Conservation (phyloP, 2,329 filamentous ascomycete genomes). For the Alternaria sp. region DNA sequence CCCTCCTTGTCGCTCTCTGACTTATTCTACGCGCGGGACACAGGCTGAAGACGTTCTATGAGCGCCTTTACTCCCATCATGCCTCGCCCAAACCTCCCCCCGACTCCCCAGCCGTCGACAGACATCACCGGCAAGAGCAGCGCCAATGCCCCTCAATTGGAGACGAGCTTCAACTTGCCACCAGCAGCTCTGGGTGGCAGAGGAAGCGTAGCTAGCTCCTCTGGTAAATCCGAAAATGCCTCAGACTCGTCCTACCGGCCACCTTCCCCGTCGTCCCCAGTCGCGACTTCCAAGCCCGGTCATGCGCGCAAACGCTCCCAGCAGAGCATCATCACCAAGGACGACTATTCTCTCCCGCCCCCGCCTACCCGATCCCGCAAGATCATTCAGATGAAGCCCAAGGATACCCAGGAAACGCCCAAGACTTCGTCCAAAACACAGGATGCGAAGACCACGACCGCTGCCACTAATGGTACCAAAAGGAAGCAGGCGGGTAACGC, state of each 20-base stretch:
- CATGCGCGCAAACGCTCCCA: slow-evolving; percentile 41
- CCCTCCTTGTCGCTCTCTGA: slow-evolving; percentile 13
- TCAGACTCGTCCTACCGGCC: slow-evolving; percentile 62
- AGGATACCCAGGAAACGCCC: slow-evolving; percentile 33
- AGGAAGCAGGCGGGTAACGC: slow-evolving; percentile 73
- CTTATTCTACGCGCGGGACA: slow-evolving; percentile 12
- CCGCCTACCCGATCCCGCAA: slow-evolving; percentile 91
- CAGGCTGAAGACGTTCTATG: slow-evolving; percentile 18
- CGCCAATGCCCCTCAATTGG: slow-evolving; percentile 64
- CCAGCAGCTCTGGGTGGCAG: slow-evolving; percentile 70
- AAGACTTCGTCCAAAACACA: slow-evolving; percentile 28
- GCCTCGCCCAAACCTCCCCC: slow-evolving; percentile 71
- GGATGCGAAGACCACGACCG: slow-evolving; percentile 28
- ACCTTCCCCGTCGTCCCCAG: slow-evolving; percentile 49
- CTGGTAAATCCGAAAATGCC: slow-evolving; percentile 54
- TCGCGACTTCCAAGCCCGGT: slow-evolving; percentile 38
- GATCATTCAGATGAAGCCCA: slow-evolving; percentile 97
- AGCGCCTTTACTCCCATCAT: slow-evolving; percentile 53
- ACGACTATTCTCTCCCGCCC: slow-evolving; percentile 81
- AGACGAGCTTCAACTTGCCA: slow-evolving; percentile 75
- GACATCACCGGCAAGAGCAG: slow-evolving; percentile 78
- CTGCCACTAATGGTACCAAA: slow-evolving; percentile 58
- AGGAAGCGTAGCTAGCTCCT: slow-evolving; percentile 54
- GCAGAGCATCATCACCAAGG: slow-evolving; percentile 56
- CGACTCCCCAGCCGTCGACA: slow-evolving; percentile 79